These are phyloP conservation scores for Paraglomus occultum DNA, from an alignment of 192 early-diverging fungal species.

Conservation along the genomic window DNA sequence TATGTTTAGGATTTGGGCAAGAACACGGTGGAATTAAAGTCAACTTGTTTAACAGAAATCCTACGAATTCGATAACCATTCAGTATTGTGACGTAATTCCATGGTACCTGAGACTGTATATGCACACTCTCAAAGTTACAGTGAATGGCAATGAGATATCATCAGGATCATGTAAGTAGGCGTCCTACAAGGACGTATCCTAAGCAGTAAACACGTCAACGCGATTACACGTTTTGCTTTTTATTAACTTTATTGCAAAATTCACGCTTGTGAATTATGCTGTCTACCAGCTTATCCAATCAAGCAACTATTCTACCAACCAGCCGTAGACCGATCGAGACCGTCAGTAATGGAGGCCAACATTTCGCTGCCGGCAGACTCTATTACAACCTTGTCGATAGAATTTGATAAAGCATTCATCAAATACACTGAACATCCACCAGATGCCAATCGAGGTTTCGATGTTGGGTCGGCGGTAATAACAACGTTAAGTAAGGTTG, in stretches of 20 bases:
- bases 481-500: constrained; percentile 29
- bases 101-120: constrained; percentile 90
- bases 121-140: constrained; percentile 76
- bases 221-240: neutral
- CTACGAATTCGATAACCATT: constrained; percentile 41
- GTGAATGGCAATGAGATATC: constrained; percentile 33
- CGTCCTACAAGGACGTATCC: neutral
- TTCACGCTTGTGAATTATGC: neutral
- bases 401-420: constrained; percentile 91
- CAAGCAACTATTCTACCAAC: constrained; percentile 65
- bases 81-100: constrained; percentile 79
- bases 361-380: constrained; percentile 66
- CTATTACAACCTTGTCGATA: constrained; percentile 65
- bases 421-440: constrained; percentile 94
- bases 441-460: constrained; percentile 95
- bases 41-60: constrained; percentile 67
- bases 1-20: constrained; percentile 66
- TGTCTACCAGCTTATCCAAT: constrained; percentile 44
- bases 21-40: constrained; percentile 81
- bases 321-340: constrained; percentile 74
- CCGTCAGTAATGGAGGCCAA: constrained; percentile 78
- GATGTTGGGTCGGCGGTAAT: constrained; percentile 80
- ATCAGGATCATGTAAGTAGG: constrained; percentile 12
- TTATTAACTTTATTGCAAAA: neutral
- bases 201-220: neutral